These are phyloP conservation scores for Didymella glomerata DNA, from an alignment of 2,329 filamentous ascomycete species.

Conservation along the genomic window DNA sequence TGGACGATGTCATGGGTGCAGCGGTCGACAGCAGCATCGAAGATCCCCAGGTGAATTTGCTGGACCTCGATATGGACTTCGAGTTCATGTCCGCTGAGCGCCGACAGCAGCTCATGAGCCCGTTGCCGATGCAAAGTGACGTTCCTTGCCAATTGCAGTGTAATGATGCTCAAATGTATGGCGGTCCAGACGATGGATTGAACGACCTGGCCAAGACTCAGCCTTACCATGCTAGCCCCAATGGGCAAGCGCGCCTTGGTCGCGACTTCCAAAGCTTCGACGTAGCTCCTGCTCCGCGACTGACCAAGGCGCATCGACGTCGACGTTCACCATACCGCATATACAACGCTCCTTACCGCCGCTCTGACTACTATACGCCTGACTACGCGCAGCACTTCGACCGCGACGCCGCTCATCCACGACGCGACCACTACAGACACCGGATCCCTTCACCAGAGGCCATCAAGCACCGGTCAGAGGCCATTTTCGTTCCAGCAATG, in stretches of 20 bases:
- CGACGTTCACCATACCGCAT: slow-evolving; percentile 18
- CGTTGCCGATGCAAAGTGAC: not conserved
- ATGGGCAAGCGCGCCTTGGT: slow-evolving; percentile 20
- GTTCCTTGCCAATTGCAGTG: not conserved
- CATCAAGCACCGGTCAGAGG: slow-evolving; percentile 23
- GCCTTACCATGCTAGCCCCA: slow-evolving; percentile 24
- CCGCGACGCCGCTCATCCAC: slow-evolving; percentile 12
- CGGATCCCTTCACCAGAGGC: slow-evolving; percentile 21
- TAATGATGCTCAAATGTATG: slow-evolving; percentile 13
- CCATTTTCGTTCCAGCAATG: slow-evolving; percentile 32
- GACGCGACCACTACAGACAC: slow-evolving; percentile 19
- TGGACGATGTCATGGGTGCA: slow-evolving; percentile 8
- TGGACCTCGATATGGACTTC: slow-evolving; percentile 14
- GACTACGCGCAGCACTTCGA: slow-evolving; percentile 10
- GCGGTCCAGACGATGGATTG: not conserved
- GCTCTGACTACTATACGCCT: slow-evolving; percentile 5
- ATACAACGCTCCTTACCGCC: slow-evolving; percentile 15
- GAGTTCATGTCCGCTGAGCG: slow-evolving; percentile 10
- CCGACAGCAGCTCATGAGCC: not conserved
- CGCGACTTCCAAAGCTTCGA: slow-evolving; percentile 30
- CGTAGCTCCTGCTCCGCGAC: slow-evolving; percentile 28
- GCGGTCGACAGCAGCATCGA: not conserved
- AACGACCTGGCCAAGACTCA: not conserved
- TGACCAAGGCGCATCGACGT: slow-evolving; percentile 28
- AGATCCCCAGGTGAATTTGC: slow-evolving; percentile 7